These are phyloP conservation scores for Eucalyptus coolabah DNA, from an alignment of 345 rosid genomes.

Conservation along the genomic window DNA sequence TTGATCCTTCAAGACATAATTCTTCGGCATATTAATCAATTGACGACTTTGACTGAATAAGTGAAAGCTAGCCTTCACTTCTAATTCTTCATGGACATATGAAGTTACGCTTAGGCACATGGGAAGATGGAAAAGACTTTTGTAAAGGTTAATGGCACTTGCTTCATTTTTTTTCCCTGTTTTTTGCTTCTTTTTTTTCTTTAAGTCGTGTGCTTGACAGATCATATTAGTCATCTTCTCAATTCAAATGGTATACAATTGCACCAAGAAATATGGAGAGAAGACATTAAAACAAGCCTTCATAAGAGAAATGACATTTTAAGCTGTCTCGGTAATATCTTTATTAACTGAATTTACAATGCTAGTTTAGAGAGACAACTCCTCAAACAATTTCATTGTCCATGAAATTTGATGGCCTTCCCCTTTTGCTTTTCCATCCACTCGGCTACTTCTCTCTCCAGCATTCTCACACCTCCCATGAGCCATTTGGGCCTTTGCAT, in stretches of 20 bases:
- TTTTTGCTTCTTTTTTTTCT: not conserved
- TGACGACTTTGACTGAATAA: not conserved
- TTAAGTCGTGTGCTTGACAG: fast-evolving
- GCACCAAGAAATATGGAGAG: not conserved
- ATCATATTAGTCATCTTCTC: too few relatives aligned
- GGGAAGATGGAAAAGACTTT: too few relatives aligned
- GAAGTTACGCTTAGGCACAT: too few relatives aligned
- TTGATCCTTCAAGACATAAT: too few relatives aligned
- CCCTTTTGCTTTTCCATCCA: fast-evolving
- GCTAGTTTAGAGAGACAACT: not conserved
- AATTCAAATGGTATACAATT: not conserved
- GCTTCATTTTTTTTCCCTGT: not conserved
- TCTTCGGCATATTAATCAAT: not conserved
- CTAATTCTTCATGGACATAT: not conserved
- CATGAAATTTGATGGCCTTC: not conserved
- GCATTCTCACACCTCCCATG: fast-evolving
- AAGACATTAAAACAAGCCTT: not conserved
- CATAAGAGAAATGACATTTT: too few relatives aligned
- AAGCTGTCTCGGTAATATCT: not conserved
- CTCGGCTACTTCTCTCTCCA: not conserved
- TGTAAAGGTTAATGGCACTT: too few relatives aligned
- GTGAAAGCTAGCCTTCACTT: not conserved
- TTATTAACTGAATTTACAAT: not conserved
- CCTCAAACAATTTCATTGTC: not conserved
- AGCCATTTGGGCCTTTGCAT: not conserved